Evolutionary conservation across 139 green algal species (phyloP).

Genomic region (Volvox reticuliferus): DNA sequence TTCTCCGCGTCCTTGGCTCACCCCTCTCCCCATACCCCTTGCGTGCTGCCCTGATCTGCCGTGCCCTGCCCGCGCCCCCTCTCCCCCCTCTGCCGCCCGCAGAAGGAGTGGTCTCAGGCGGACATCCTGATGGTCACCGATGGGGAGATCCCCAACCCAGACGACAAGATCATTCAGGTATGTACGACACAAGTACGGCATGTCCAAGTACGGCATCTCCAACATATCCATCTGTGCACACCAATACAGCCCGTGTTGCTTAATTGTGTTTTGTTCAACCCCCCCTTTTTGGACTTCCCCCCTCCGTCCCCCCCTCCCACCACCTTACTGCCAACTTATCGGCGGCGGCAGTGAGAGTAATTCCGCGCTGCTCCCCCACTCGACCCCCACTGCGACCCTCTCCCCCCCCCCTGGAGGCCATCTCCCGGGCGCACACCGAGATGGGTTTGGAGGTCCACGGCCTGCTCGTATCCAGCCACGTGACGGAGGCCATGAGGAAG

Average conservation of each 20-base stretch:
- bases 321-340: too few relatives aligned
- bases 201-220: too few relatives aligned
- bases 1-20: too few relatives aligned
- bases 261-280: neutral
- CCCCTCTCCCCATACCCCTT: too few relatives aligned
- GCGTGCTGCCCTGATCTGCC: too few relatives aligned
- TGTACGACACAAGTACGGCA: neutral
- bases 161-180: conserved; percentile 59
- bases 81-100: neutral
- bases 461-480: conserved; percentile 79
- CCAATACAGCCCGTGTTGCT: neutral
- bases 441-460: conserved; percentile 91
- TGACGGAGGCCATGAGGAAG: conserved; percentile 78
- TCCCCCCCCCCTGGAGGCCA: conserved; percentile 11
- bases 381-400: neutral
- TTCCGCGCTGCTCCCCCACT: too few relatives aligned
- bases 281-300: neutral
- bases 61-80: too few relatives aligned
- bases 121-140: conserved; percentile 97
- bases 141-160: conserved; percentile 86
- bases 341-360: too few relatives aligned
- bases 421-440: conserved; percentile 55
- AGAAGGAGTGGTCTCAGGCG: conserved; percentile 66
- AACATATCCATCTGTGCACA: neutral
- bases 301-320: neutral